Conservation (phyloP, 140 eudicot genomes). For the Oenanthe javanica region DNA sequence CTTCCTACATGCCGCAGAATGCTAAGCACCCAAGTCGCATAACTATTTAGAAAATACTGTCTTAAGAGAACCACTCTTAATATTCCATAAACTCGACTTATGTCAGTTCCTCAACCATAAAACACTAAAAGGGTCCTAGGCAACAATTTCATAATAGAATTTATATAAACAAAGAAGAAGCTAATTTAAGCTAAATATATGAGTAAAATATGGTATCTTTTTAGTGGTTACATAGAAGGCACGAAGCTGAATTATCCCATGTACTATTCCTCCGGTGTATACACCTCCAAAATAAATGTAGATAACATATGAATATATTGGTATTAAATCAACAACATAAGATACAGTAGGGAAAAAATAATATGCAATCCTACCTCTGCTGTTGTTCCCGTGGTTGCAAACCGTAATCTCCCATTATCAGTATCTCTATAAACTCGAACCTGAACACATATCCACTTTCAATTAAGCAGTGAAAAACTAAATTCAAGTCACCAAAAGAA, state of each 20-base stretch:
- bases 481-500: not conserved
- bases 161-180: not conserved
- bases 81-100: too few species aligned
- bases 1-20: not conserved
- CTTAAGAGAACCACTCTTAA: too few species aligned
- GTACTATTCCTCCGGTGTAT: not conserved
- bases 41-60: not conserved
- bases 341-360: not conserved
- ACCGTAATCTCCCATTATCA: conserved; percentile 42
- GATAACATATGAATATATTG: not conserved
- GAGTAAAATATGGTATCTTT: not conserved
- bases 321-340: not conserved
- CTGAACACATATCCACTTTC: conserved; percentile 28
- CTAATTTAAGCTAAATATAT: not conserved
- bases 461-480: not conserved
- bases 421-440: conserved; percentile 65
- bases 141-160: not conserved
- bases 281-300: not conserved
- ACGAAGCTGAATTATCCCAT: not conserved
- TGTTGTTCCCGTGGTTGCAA: conserved; percentile 79
- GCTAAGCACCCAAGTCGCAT: not conserved
- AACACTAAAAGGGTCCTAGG: not conserved
- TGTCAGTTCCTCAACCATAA: not conserved
- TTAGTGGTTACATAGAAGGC: not conserved
- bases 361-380: conserved; percentile 62